Evolutionary conservation across 2,329 filamentous ascomycete genomes (phyloP), one percentile per base, ranked within the genome.

Genomic region (Aspergillus thermomutatus): DNA sequence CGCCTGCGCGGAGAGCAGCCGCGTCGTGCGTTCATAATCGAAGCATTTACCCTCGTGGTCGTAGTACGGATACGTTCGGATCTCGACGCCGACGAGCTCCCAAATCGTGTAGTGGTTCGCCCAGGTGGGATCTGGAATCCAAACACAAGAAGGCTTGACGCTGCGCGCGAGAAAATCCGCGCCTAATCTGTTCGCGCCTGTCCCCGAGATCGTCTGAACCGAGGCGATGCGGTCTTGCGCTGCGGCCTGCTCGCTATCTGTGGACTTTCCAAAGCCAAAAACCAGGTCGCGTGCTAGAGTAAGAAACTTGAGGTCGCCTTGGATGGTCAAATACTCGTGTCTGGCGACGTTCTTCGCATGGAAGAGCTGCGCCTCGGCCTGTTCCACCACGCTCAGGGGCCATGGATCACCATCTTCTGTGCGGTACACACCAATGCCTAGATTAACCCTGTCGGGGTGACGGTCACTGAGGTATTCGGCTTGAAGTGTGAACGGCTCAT

Each of bases 51-150:
- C 62, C 4, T 51, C 52, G 3, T 45, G 28, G 34, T 64, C 52
- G 46, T 67, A 69, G 50, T 69, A 71, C 34, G 53, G 52, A 50
- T 68, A 69, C 0, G 59, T 55, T 64, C 87, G 86, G 68, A 90
- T 85, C 26, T 84, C 79, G 27, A 97, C 82, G 60, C 84, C 82
- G 65, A 96, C 90, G 68, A 96, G 96, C 75, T 81, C 83, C 79
- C 97, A 96, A 79, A 97, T 95, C 76, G 96, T 92, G 78, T 92
- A 87, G 83, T 99, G 93, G 80, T 99, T 97, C 61, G 89, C 91
- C 93, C 94, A 99, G 55, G 93, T 97, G 45, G 94, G 93, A 72
- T 88, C 88, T 65, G 92, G 95, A 73, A 97, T 82, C 82, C 96
- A 96, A 75, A 95, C 85, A 19, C 19, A 58, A 85, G 60, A 67